Conservation (phyloP, 1,139 yeast genomes). For the Geotrichum candidum region DNA sequence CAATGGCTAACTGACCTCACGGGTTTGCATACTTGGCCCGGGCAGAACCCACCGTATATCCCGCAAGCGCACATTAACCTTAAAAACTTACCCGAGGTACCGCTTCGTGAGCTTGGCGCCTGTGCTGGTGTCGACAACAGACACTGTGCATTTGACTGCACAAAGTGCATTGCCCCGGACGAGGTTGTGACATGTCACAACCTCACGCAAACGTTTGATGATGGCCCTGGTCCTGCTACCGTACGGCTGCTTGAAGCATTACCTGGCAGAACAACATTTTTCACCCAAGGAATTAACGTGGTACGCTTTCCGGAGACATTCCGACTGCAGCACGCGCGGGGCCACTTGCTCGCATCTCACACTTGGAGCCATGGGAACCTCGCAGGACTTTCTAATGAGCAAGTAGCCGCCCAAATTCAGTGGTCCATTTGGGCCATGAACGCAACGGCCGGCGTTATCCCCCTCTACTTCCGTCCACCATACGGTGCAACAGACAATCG, state of each 20-base stretch:
- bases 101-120: slow-evolving; percentile 51
- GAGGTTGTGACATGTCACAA: slow-evolving; percentile 69
- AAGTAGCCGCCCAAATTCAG: slow-evolving; percentile 79
- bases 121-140: slow-evolving; percentile 48
- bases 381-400: slow-evolving; percentile 70
- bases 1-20: slow-evolving; percentile 71
- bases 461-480: slow-evolving; percentile 94
- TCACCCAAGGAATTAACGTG: slow-evolving; percentile 76
- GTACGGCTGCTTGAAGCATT: slow-evolving; percentile 50
- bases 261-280: slow-evolving; percentile 61
- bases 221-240: slow-evolving; percentile 82
- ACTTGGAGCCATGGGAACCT: slow-evolving; percentile 89
- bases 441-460: slow-evolving; percentile 81
- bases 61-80: slow-evolving; percentile 69
- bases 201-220: slow-evolving; percentile 85
- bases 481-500: slow-evolving; percentile 91
- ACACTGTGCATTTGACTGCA: slow-evolving; percentile 82
- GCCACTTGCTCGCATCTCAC: slow-evolving; percentile 81
- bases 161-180: slow-evolving; percentile 68
- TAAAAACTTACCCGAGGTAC: slow-evolving; percentile 43
- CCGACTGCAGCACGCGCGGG: slow-evolving; percentile 47
- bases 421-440: slow-evolving; percentile 99
- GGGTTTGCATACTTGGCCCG: slow-evolving; percentile 76
- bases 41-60: slow-evolving; percentile 75
- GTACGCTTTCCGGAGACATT: slow-evolving; percentile 73